A percentile compares a stretch with the other conserved stretches of the same genome.
phyloP scores from a whole-genome alignment of 495 filamentous ascomycete species.

The Hyaloscypha hepaticicola region DNA sequence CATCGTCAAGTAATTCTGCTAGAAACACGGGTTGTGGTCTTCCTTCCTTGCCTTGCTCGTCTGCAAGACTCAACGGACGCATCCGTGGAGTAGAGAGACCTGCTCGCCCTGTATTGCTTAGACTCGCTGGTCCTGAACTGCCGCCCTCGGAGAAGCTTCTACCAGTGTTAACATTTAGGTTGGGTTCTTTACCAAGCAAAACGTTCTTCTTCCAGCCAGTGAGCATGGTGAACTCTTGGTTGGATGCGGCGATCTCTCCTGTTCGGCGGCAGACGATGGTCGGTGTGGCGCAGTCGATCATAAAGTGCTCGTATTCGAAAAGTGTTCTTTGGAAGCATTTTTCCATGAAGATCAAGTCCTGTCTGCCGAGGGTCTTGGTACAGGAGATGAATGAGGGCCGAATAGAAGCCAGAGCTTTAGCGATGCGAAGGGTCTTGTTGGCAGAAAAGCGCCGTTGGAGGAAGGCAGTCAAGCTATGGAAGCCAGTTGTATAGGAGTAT shows the following conservation, averaged over 20 bases:
- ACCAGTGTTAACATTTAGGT: conserved; percentile 83
- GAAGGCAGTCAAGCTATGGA: conserved; percentile 83
- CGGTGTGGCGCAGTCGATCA: conserved; percentile 82
- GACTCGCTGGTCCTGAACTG: conserved; percentile 36
- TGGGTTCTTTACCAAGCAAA: conserved; percentile 80
- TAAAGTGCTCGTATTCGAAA: conserved; percentile 88
- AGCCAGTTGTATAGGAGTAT: conserved; percentile 85
- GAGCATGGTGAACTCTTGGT: conserved; percentile 90
- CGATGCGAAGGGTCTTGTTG: conserved; percentile 72
- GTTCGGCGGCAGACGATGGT: conserved; percentile 89
- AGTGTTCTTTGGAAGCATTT: conserved; percentile 92
- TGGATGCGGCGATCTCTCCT: conserved; percentile 87
- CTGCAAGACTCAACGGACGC: conserved; percentile 39
- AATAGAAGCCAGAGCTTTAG: conserved; percentile 82
- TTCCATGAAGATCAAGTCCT: conserved; percentile 96
- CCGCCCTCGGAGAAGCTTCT: conserved; percentile 35
- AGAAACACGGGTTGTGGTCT: conserved; percentile 76
- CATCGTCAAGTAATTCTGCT: conserved; percentile 89
- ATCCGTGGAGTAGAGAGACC: conserved; percentile 47
- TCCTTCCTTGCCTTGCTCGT: conserved; percentile 29
- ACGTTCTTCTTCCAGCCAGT: conserved; percentile 95
- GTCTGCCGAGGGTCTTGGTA: conserved; percentile 73
- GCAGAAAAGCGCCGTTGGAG: conserved; percentile 73
- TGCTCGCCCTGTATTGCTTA: conserved; percentile 36
- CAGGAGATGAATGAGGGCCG: conserved; percentile 91